These are phyloP conservation scores for Claviceps humidiphila DNA, from an alignment of 2,329 filamentous ascomycete species.

Conservation along the genomic window DNA sequence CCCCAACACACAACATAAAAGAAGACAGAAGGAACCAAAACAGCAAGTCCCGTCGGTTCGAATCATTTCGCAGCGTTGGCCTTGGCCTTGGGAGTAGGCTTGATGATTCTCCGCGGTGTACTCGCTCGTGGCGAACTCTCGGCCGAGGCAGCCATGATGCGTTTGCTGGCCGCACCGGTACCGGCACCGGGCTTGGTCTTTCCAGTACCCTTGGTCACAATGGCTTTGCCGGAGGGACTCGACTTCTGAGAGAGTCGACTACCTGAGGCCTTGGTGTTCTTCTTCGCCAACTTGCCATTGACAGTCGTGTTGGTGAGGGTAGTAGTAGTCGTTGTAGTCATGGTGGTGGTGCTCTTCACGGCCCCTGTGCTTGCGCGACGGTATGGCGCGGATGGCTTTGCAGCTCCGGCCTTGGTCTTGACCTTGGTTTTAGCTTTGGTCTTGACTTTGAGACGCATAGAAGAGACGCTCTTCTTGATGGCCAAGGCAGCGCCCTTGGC, in stretches of 20 bases:
- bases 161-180: not conserved
- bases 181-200: not conserved
- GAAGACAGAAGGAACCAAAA: not conserved
- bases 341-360: conserved; percentile 15
- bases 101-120: conserved; percentile 3
- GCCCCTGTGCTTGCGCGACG: conserved; percentile 14
- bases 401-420: conserved; percentile 8
- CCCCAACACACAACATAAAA: not conserved
- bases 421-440: conserved; percentile 5
- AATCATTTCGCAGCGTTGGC: conserved; percentile 4
- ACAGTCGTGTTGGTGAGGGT: not conserved
- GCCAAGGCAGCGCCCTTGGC: conserved; percentile 24
- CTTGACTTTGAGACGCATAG: conserved; percentile 6
- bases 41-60: not conserved
- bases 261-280: conserved; percentile 7
- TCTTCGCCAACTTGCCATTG: conserved; percentile 10
- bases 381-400: conserved; percentile 5
- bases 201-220: conserved; percentile 5
- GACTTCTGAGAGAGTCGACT: conserved; percentile 3
- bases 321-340: not conserved
- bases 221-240: conserved; percentile 9
- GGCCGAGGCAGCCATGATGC: not conserved
- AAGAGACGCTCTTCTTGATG: conserved; percentile 21
- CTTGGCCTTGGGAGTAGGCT: conserved; percentile 7
- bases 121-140: not conserved